Conservation (phyloP, 441 rosid genomes). For the Populus tomentosa region DNA sequence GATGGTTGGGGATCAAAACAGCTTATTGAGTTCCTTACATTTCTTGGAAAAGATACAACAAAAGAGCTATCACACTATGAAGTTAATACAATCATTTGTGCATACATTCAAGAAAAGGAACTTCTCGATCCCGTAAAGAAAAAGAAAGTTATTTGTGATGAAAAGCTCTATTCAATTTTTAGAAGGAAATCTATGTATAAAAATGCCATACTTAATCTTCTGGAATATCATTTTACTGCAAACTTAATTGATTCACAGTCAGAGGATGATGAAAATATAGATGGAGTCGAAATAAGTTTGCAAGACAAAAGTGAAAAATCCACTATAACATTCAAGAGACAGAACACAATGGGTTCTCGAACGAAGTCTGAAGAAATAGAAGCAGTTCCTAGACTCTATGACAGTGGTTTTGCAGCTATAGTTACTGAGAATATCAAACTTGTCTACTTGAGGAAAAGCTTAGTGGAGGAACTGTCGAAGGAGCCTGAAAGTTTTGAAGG, state of each 20-base stretch:
- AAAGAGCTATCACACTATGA: conserved; percentile 23
- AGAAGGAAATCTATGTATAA: conserved; percentile 17
- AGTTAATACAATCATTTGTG: conserved; percentile 21
- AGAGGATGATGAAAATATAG: conserved; percentile 19
- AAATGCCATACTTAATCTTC: conserved; percentile 19
- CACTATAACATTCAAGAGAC: conserved; percentile 7
- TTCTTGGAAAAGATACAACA: conserved; percentile 27
- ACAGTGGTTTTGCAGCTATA: conserved; percentile 44
- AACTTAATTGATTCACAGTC: conserved; percentile 10
- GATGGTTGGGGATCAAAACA: conserved; percentile 43
- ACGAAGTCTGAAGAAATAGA: conserved; percentile 2
- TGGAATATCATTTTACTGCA: conserved; percentile 20
- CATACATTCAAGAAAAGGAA: conserved; percentile 13
- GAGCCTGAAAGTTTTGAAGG: conserved; percentile 35
- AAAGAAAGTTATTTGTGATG: conserved; percentile 27
- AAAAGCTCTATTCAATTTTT: conserved; percentile 20
- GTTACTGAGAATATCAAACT: conserved; percentile 42
- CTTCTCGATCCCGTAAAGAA: conserved; percentile 21
- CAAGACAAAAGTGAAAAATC: not conserved
- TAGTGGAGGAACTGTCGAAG: conserved; percentile 38
- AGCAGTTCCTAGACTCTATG: conserved; percentile 8
- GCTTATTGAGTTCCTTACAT: conserved; percentile 27
- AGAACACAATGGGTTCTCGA: not conserved
- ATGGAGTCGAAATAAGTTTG: conserved; percentile 8
- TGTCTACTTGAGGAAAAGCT: conserved; percentile 48